Evolutionary conservation across 2,329 filamentous ascomycete species (phyloP).

Genomic region (Penicillium brasilianum): DNA sequence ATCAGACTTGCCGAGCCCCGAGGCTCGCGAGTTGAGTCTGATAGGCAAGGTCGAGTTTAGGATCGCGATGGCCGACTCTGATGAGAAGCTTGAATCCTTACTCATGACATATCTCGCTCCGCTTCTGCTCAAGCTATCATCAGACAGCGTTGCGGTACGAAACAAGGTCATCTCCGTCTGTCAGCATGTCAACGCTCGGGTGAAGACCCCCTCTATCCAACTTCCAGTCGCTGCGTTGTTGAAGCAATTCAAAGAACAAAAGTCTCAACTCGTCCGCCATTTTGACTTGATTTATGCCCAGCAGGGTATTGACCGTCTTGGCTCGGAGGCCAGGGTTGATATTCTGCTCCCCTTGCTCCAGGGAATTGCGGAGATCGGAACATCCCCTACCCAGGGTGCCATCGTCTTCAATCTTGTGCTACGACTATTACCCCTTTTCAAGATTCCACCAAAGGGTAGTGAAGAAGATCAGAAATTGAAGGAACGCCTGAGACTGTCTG

Average conservation of each 20-base stretch:
- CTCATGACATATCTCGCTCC: slow-evolving; percentile 80
- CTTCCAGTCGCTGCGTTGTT: slow-evolving; percentile 83
- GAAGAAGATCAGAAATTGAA: slow-evolving; percentile 76
- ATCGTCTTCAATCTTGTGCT: slow-evolving; percentile 83
- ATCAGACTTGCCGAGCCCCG: slow-evolving; percentile 42
- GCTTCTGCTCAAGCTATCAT: slow-evolving; percentile 82
- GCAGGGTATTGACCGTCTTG: slow-evolving; percentile 72
- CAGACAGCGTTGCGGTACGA: slow-evolving; percentile 78
- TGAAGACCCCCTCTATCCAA: slow-evolving; percentile 68
- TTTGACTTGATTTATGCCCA: slow-evolving; percentile 90
- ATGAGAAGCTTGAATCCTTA: slow-evolving; percentile 78
- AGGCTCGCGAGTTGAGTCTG: slow-evolving; percentile 75
- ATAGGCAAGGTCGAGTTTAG: slow-evolving; percentile 84
- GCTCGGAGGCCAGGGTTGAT: slow-evolving; percentile 67
- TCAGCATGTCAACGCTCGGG: slow-evolving; percentile 71
- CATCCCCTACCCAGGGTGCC: slow-evolving; percentile 61
- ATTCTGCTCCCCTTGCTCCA: slow-evolving; percentile 73
- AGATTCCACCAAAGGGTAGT: slow-evolving; percentile 74
- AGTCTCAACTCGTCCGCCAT: slow-evolving; percentile 77
- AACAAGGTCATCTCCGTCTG: slow-evolving; percentile 76
- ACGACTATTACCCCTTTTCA: slow-evolving; percentile 70
- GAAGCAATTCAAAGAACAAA: slow-evolving; percentile 84
- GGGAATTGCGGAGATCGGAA: slow-evolving; percentile 66
- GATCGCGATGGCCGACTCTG: slow-evolving; percentile 81
- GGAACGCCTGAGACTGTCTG: slow-evolving; percentile 67